phyloP scores from a whole-genome alignment of 2,329 filamentous ascomycete species.

The Claviceps sorghi region DNA sequence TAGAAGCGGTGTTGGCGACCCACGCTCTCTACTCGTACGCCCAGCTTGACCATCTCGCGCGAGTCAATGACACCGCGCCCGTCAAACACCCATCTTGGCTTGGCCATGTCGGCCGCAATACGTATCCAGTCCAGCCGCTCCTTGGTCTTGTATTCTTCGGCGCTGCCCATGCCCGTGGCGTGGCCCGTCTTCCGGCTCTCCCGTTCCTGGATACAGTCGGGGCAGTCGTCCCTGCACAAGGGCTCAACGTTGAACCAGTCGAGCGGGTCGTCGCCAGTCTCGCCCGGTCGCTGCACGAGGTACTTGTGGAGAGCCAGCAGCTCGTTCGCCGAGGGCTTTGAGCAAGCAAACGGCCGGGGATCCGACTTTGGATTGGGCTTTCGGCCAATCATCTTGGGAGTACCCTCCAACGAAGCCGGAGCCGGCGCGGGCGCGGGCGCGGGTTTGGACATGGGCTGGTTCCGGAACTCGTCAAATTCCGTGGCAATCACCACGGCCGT shows the following conservation, averaged over 20 bases:
- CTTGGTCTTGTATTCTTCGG: constrained; percentile 31
- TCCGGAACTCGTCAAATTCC: constrained; percentile 41
- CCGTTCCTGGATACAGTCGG: constrained; percentile 32
- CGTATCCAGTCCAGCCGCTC: constrained; percentile 37
- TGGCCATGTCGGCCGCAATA: constrained; percentile 34
- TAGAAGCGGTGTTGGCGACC: constrained; percentile 32
- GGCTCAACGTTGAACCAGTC: constrained; percentile 30
- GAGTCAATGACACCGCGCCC: constrained; percentile 39
- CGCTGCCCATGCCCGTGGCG: constrained; percentile 27
- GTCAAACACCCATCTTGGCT: constrained; percentile 42
- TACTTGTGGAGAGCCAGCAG: constrained; percentile 33
- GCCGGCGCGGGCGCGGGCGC: constrained; percentile 12
- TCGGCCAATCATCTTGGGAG: constrained; percentile 19
- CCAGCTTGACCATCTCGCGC: constrained; percentile 32
- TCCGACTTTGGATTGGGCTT: constrained; percentile 28
- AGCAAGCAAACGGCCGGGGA: constrained; percentile 29
- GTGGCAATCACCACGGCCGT: constrained; percentile 40
- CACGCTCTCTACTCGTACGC: constrained; percentile 37
- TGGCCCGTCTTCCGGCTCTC: constrained; percentile 24
- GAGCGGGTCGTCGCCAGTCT: constrained; percentile 28
- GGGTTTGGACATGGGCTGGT: constrained; percentile 20
- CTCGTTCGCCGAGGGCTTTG: constrained; percentile 27
- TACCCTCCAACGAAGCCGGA: constrained; percentile 9
- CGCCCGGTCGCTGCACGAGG: constrained; percentile 21
- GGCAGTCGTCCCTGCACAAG: constrained; percentile 29